These are phyloP conservation scores for Tylopilus sp. DNA, from an alignment of 1,284 basidiomycete genomes.

Conservation along the genomic window DNA sequence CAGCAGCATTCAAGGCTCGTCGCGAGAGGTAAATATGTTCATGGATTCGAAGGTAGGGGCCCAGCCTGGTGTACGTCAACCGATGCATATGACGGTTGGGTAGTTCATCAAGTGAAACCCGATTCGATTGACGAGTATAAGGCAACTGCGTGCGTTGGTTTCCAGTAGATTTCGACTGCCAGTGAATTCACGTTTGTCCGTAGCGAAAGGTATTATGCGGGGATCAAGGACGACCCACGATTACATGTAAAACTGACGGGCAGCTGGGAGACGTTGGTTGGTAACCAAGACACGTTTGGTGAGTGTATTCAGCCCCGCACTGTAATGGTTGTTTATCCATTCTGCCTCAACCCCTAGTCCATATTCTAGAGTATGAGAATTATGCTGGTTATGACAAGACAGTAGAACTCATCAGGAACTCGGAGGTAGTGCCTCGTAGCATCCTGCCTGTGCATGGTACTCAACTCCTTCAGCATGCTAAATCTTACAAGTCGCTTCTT, in stretches of 20 bases:
- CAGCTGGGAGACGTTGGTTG: constrained; percentile 85
- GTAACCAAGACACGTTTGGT: constrained; percentile 80
- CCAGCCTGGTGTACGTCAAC: background rate
- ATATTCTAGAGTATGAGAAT: constrained; percentile 87
- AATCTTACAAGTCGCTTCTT: constrained; percentile 62
- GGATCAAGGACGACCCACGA: constrained; percentile 66
- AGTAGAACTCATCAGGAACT: constrained; percentile 52
- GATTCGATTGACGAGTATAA: constrained; percentile 77
- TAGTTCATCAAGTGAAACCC: constrained; percentile 82
- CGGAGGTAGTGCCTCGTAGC: constrained; percentile 44
- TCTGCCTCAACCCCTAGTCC: constrained; percentile 39
- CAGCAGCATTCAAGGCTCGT: constrained; percentile 81
- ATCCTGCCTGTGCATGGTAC: constrained; percentile 2
- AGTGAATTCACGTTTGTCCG: constrained; percentile 10
- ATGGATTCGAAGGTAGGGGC: constrained; percentile 83
- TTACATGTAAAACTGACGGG: constrained; percentile 84
- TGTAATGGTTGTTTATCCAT: background rate
- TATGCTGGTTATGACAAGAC: constrained; percentile 80
- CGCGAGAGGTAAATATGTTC: constrained; percentile 82
- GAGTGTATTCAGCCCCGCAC: background rate
- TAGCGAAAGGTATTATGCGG: constrained; percentile 77
- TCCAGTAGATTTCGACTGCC: constrained; percentile 2
- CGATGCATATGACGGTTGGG: constrained; percentile 4
- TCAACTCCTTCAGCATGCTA: constrained; percentile 46
- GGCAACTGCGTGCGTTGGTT: constrained; percentile 68